Conservation (phyloP, 169 alveolate genomes). For the Cryptosporidium sp. region DNA sequence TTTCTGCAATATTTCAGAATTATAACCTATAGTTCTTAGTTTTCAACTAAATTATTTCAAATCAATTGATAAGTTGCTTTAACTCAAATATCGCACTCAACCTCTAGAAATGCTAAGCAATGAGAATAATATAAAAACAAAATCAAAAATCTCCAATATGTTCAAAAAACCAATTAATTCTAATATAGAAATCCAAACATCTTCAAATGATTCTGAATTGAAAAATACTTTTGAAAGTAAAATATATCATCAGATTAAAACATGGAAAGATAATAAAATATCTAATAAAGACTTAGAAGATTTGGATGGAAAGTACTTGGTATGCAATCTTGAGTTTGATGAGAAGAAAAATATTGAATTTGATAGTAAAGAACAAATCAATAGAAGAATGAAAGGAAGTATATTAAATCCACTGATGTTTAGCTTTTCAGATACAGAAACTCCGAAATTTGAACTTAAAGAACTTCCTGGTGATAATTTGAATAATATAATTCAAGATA, state of each 20-base stretch:
- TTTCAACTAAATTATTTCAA: not conserved
- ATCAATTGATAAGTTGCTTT: not conserved
- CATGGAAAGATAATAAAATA: conserved; percentile 24
- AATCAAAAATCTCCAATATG: not conserved
- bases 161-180: not conserved
- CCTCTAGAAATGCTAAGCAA: not conserved
- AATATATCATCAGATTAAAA: conserved; percentile 30
- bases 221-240: not conserved
- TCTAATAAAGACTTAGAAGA: not conserved
- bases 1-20: not conserved
- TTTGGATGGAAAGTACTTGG: not conserved
- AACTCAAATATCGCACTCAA: not conserved
- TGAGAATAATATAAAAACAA: not conserved
- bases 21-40: not conserved
- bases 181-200: not conserved
- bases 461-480: not conserved
- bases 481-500: not conserved
- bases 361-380: not conserved
- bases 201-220: not conserved
- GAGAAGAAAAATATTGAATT: not conserved
- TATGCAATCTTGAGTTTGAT: conserved; percentile 8
- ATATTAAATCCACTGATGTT: conserved; percentile 11
- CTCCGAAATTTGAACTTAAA: not conserved
- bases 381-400: not conserved
- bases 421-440: not conserved